These are phyloP conservation scores for Metrosideros polymorpha DNA, from an alignment of 441 rosid species.

Conservation along the genomic window DNA sequence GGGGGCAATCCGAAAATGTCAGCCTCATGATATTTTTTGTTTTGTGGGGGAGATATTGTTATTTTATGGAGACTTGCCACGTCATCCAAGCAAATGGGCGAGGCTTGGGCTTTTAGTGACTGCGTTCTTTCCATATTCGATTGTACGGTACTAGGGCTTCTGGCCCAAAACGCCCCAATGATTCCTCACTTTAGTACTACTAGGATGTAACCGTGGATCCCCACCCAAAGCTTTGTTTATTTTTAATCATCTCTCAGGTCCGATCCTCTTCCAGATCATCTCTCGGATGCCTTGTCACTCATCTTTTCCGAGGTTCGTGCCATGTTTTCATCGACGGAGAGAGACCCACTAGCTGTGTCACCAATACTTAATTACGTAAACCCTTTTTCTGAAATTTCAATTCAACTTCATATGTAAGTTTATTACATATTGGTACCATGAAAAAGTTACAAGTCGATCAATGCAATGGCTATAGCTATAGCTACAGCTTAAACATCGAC, in stretches of 20 bases:
- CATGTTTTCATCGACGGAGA: neutral
- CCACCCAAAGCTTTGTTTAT: neutral
- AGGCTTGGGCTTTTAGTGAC: neutral
- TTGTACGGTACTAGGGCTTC: neutral
- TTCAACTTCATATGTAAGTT: neutral
- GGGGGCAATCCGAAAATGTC: neutral
- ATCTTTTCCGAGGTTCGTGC: neutral
- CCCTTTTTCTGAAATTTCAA: neutral
- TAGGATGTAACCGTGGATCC: too few relatives aligned
- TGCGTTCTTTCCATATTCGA: neutral
- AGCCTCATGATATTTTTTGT: neutral
- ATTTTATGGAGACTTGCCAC: too few relatives aligned
- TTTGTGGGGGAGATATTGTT: neutral
- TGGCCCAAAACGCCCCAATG: neutral
- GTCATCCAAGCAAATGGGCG: neutral
- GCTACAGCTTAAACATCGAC: neutral
- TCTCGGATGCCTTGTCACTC: neutral
- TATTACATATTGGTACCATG: neutral
- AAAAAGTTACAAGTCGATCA: neutral
- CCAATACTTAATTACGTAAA: neutral
- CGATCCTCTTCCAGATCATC: neutral
- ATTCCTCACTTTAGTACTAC: neutral
- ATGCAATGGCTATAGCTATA: neutral
- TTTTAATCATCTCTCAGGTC: neutral
- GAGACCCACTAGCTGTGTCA: neutral